These are phyloP conservation scores for Pneumocystis oryctolagi DNA, from an alignment of 1,139 yeast genomes.

Conservation along the genomic window DNA sequence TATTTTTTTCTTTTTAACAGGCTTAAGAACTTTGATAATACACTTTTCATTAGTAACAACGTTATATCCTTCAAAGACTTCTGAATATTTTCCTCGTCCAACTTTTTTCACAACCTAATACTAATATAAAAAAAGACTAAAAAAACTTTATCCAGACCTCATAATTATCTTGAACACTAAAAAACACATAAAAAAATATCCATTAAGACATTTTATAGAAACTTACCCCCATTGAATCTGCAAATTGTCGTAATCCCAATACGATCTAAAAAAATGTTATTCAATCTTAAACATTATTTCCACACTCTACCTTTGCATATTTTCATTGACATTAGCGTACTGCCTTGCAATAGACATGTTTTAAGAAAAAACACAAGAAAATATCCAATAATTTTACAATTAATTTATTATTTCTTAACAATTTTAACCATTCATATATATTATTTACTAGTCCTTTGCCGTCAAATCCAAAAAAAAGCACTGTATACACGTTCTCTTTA, in stretches of 20 bases:
- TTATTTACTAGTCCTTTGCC: neutral
- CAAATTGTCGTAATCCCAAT: conserved; percentile 79
- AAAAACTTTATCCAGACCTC: conserved; percentile 28
- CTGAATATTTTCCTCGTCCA: conserved; percentile 95
- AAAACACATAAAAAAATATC: neutral
- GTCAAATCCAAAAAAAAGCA: neutral
- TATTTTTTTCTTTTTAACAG: conserved; percentile 91
- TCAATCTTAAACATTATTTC: neutral
- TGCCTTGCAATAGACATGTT: conserved; percentile 58
- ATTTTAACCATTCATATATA: neutral
- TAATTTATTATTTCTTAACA: neutral
- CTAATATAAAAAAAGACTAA: neutral
- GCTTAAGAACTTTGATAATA: conserved; percentile 89
- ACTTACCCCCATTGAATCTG: conserved; percentile 34
- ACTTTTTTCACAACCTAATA: conserved; percentile 56
- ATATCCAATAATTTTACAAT: neutral
- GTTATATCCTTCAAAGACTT: conserved; percentile 75
- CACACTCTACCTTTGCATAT: conserved; percentile 32
- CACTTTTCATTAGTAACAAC: conserved; percentile 26
- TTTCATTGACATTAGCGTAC: conserved; percentile 70
- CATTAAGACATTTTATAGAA: neutral
- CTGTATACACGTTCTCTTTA: neutral
- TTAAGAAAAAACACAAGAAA: neutral
- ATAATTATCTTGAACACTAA: conserved; percentile 51
- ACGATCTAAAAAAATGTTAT: conserved; percentile 37